Percentiles rank a stretch among this genome's conserved stretches.
Evolutionary conservation across 495 filamentous ascomycete genomes (phyloP).

Genomic region (Cercophora samala): DNA sequence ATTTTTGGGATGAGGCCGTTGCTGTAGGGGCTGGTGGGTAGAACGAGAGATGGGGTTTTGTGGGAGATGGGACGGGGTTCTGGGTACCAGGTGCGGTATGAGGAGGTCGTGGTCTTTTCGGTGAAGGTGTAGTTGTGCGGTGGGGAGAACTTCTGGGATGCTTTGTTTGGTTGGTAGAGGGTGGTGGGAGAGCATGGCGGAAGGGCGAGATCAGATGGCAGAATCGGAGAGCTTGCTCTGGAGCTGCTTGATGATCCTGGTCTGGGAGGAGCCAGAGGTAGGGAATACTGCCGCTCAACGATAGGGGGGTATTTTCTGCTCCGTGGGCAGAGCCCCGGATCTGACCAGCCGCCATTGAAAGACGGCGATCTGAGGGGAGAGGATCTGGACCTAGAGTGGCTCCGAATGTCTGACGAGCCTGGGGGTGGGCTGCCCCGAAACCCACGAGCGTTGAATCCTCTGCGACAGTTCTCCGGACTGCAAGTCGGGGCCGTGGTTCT

Average conservation of each 20-base stretch:
- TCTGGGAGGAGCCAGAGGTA: background rate
- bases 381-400: background rate
- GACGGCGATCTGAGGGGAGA: background rate
- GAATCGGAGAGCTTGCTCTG: background rate
- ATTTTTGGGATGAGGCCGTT: background rate
- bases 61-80: background rate
- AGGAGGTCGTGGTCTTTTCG: background rate
- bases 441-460: too few species aligned
- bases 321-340: background rate
- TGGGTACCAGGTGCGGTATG: background rate
- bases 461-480: too few species aligned
- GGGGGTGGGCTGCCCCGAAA: too few species aligned
- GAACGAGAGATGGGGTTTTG: background rate
- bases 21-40: background rate
- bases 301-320: background rate
- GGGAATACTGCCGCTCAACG: background rate
- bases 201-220: background rate
- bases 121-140: background rate
- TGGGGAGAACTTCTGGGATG: background rate
- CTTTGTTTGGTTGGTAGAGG: background rate
- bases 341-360: background rate
- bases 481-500: too few species aligned
- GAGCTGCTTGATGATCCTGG: background rate
- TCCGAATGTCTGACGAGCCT: too few species aligned
- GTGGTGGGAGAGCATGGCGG: background rate